phyloP scores from a whole-genome alignment of 257 asterid genomes.

The Nicotiana tomentosiformis region DNA sequence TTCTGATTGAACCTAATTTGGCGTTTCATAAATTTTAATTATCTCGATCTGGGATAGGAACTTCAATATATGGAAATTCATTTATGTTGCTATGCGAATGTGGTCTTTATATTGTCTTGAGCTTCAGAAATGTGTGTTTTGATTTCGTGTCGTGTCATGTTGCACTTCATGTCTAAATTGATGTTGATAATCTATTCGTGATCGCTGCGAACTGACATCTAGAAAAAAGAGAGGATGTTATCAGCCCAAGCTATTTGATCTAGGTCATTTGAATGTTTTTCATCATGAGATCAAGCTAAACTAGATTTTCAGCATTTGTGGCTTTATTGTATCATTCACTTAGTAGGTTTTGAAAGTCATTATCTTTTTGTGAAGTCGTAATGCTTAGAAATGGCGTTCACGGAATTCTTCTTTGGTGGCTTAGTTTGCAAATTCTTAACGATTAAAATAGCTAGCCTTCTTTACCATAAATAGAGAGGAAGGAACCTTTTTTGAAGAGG shows the following conservation, averaged over 20 bases:
- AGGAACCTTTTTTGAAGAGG: not conserved
- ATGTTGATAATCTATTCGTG: not conserved
- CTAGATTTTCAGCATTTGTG: not conserved
- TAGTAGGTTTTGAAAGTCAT: too few species aligned
- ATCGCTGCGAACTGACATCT: not conserved
- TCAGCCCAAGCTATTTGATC: not conserved
- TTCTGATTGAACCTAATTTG: not conserved
- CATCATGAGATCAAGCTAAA: not conserved
- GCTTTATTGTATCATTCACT: not conserved
- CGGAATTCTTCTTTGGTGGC: not conserved
- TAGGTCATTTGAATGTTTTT: not conserved
- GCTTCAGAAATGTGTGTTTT: not conserved
- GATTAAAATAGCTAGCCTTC: not conserved
- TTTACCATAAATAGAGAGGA: not conserved
- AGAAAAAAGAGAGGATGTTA: not conserved
- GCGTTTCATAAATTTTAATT: not conserved
- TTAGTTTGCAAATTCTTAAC: not conserved
- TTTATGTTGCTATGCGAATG: not conserved
- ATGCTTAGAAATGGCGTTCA: not conserved
- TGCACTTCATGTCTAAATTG: not conserved
- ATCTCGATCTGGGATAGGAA: not conserved
- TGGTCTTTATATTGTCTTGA: too few species aligned
- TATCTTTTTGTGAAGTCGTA: not conserved
- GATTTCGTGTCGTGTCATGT: not conserved
- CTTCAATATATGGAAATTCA: not conserved